Evolutionary conservation across 768 basidiomycete genomes (phyloP), one percentile per base, ranked within the genome.

Genomic region (Cyclocybe cylindracea): DNA sequence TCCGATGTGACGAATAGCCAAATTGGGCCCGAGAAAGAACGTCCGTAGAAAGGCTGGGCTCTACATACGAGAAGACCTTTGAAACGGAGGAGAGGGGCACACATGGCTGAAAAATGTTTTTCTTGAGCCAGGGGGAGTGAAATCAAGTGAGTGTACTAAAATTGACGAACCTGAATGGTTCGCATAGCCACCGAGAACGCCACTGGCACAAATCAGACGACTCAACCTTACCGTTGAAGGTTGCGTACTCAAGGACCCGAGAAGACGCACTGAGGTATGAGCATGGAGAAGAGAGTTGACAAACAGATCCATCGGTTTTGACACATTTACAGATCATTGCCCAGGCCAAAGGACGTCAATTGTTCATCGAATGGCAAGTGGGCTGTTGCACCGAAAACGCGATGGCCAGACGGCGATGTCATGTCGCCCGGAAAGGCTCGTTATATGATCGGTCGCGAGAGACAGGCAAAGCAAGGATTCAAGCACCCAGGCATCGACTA

Each of bases 371-470:
- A 33, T 7, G 44, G 56, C 29, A 37, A 45, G 5, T 58, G 46
- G 44, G 60, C 60, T n/a, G n/a, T 44, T 64, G 4, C 44, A 52
- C 16, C 34, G 29, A 10, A 69, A 69, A 53, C 53, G 50, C 3
- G 56, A 59, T 39, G 45, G 55, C 1, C n/a, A n/a, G 46, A 51
- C 10, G 62, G 61, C 10, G 38, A 60, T 0, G 61, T 69, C n/a
- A 39, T 50, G n/a, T n/a, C n/a, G 11, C 41, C 57, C 14, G 66
- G 70, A 63, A 79, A 78, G 52, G 61, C 64, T n/a, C n/a, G n/a
- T n/a, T n/a, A n/a, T n/a, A 60, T 67, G 3, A 58, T 53, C 8
- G 60, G 64, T 44, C 64, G 67, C 8, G 75, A 63, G 53, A 54
- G 59, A 2, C 76, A 78, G 5, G n/a, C n/a, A n/a, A n/a, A n/a